Conservation (phyloP, 2,329 filamentous ascomycete genomes). For the Colletotrichum endophyticum region DNA sequence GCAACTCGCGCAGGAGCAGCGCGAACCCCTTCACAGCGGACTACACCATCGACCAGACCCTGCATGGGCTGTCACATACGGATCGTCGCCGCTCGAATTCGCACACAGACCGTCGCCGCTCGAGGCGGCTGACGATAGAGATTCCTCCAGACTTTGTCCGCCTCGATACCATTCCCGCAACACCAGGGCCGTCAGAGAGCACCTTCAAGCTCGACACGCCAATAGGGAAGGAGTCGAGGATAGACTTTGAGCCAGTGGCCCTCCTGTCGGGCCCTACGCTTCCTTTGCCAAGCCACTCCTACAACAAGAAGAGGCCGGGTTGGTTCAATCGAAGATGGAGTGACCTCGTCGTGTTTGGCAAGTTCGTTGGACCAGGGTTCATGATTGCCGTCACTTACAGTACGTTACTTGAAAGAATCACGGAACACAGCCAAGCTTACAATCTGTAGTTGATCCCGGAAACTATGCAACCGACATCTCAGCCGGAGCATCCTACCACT, state of each 20-base stretch:
- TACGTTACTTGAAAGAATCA: slow-evolving; percentile 27
- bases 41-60: slow-evolving; percentile 18
- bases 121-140: slow-evolving; percentile 2
- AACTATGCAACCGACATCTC: slow-evolving; percentile 76
- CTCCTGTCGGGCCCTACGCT: neutral
- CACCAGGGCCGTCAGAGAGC: slow-evolving; percentile 3
- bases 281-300: neutral
- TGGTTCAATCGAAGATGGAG: neutral
- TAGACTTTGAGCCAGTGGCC: neutral
- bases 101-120: neutral
- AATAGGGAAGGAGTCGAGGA: neutral
- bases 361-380: slow-evolving; percentile 69
- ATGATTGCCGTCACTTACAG: slow-evolving; percentile 66
- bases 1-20: neutral
- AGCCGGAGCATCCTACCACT: slow-evolving; percentile 69
- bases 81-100: neutral
- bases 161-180: neutral
- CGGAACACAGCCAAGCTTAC: neutral
- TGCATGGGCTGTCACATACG: slow-evolving; percentile 1
- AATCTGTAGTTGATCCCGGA: slow-evolving; percentile 56
- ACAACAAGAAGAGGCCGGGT: neutral
- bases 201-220: neutral
- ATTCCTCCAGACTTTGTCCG: neutral
- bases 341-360: neutral
- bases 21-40: slow-evolving; percentile 12